These are phyloP conservation scores for Podila verticillata DNA, from an alignment of 192 early-diverging fungal species.

Conservation along the genomic window DNA sequence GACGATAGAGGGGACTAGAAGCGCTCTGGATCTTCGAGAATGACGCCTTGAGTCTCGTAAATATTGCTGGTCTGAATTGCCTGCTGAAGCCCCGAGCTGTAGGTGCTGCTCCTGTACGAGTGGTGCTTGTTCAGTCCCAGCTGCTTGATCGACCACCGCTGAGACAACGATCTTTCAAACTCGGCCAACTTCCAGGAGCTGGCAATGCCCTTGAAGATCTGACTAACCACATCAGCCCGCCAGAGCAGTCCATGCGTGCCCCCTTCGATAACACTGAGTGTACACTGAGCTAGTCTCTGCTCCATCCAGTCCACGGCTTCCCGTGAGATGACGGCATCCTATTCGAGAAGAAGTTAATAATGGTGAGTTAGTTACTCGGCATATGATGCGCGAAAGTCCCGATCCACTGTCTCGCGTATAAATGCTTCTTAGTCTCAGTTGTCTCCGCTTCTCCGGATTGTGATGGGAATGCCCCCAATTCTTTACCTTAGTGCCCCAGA, in stretches of 20 bases:
- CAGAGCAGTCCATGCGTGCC: constrained; percentile 53
- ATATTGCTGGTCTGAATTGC: constrained; percentile 48
- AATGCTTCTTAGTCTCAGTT: no score
- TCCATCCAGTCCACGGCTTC: constrained; percentile 58
- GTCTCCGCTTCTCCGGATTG: no score
- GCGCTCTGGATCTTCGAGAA: background rate
- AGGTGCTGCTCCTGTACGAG: constrained; percentile 27
- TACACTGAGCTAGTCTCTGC: constrained; percentile 44
- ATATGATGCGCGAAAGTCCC: background rate
- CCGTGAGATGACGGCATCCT: constrained; percentile 50
- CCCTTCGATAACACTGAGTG: constrained; percentile 49
- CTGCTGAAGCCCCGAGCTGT: constrained; percentile 27
- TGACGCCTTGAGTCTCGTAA: constrained; percentile 20
- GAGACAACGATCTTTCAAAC: constrained; percentile 46
- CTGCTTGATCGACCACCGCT: constrained; percentile 50
- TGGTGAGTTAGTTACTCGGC: background rate
- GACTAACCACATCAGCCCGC: constrained; percentile 51
- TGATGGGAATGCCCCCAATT: no score
- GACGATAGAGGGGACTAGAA: background rate
- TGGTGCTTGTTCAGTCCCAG: constrained; percentile 26
- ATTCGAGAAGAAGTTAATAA: background rate
- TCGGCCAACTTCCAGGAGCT: constrained; percentile 49
- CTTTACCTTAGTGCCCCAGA: constrained; percentile 55
- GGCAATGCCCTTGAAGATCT: constrained; percentile 55
- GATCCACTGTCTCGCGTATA: no score